These are phyloP conservation scores for Groenewaldozyma tartarivorans DNA, from an alignment of 805 yeast species.

Conservation along the genomic window DNA sequence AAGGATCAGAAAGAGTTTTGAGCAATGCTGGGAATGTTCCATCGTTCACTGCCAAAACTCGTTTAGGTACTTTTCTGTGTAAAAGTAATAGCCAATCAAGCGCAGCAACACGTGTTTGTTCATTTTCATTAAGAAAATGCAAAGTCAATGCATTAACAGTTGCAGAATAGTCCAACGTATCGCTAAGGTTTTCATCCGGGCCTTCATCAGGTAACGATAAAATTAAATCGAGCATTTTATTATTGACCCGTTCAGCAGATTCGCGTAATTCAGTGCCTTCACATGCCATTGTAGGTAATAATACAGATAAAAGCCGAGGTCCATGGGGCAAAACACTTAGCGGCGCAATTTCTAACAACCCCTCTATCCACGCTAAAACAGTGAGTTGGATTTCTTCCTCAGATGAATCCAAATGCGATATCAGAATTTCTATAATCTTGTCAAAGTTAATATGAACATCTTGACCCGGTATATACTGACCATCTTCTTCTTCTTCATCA, in stretches of 20 bases:
- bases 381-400: constrained; percentile 71
- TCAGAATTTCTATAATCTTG: constrained; percentile 67
- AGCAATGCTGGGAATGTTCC: constrained; percentile 68
- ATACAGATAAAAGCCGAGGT: constrained; percentile 63
- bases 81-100: constrained; percentile 84
- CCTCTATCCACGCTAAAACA: constrained; percentile 74
- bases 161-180: constrained; percentile 40
- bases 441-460: constrained; percentile 75
- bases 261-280: constrained; percentile 40
- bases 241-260: constrained; percentile 48
- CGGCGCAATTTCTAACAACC: constrained; percentile 65
- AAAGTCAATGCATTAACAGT: constrained; percentile 63
- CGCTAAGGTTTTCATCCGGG: constrained; percentile 7
- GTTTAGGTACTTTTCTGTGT: constrained; percentile 57
- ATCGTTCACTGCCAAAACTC: constrained; percentile 38
- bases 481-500: constrained; percentile 37
- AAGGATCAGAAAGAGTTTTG: constrained; percentile 62
- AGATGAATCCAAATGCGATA: constrained; percentile 68
- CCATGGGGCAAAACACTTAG: constrained; percentile 61
- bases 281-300: constrained; percentile 54
- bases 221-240: constrained; percentile 45
- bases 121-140: constrained; percentile 68
- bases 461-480: constrained; percentile 61
- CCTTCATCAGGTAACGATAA: constrained; percentile 29
- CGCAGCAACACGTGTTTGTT: constrained; percentile 71